Conservation (phyloP, 2,329 filamentous ascomycete genomes). For the Mollisiaceae sp. region DNA sequence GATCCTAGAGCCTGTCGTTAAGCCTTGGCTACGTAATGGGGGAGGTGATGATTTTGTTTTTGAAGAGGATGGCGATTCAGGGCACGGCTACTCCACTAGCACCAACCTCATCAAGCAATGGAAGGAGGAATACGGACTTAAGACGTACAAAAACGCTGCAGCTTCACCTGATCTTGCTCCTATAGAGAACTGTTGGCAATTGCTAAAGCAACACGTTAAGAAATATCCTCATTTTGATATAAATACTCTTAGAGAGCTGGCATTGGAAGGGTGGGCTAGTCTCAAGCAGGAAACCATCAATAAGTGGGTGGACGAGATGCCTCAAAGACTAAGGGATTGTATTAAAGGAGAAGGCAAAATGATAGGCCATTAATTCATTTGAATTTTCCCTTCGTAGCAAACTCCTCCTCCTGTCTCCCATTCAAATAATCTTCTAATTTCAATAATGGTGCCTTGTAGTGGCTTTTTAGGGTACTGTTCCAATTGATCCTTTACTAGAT, state of each 20-base stretch:
- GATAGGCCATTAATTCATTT: too few species aligned
- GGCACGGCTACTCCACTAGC: conserved; percentile 12
- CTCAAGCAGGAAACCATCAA: conserved; percentile 6
- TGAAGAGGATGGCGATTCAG: conserved; percentile 22
- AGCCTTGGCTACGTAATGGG: conserved; percentile 12
- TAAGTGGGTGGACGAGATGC: conserved; percentile 1
- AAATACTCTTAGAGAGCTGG: conserved; percentile 1
- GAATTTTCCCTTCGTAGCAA: too few species aligned
- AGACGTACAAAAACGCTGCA: conserved; percentile 7
- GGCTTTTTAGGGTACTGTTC: too few species aligned
- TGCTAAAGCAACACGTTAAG: not conserved
- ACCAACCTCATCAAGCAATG: not conserved
- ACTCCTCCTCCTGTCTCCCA: too few species aligned
- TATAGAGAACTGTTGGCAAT: conserved; percentile 1
- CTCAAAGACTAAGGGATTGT: too few species aligned
- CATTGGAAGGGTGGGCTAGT: conserved; percentile 3
- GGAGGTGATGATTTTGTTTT: conserved; percentile 16
- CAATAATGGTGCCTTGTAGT: too few species aligned
- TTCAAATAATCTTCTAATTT: too few species aligned
- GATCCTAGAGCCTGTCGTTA: conserved; percentile 1
- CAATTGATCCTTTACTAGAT: too few species aligned
- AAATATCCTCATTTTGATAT: conserved; percentile 2
- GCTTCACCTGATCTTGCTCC: conserved; percentile 8
- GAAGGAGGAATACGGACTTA: conserved; percentile 2
- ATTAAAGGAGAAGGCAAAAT: too few species aligned